These are phyloP conservation scores for Candida tibetensis DNA, from an alignment of 805 yeast genomes.

Conservation along the genomic window DNA sequence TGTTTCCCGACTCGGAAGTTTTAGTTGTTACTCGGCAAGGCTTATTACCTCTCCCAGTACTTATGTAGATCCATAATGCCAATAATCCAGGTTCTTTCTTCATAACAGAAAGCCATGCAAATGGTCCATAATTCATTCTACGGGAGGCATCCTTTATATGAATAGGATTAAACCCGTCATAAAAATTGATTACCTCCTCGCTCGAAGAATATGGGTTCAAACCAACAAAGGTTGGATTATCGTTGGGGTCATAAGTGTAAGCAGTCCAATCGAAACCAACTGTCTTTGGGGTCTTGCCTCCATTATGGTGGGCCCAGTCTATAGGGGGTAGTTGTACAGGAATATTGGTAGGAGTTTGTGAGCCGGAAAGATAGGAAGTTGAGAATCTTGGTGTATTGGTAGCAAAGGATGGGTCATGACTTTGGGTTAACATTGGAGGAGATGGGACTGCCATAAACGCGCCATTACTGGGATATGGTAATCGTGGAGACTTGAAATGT, in stretches of 20 bases:
- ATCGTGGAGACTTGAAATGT: too few species aligned
- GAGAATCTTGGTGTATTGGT: too few species aligned
- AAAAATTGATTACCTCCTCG: slow-evolving; percentile 40
- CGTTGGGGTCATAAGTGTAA: slow-evolving; percentile 7
- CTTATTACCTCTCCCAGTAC: not conserved
- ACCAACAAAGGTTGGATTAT: slow-evolving; percentile 18
- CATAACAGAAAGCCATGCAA: slow-evolving; percentile 47
- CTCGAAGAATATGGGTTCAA: slow-evolving; percentile 20
- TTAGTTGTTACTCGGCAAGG: too few species aligned
- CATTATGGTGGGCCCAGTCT: not conserved
- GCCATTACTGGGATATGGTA: too few species aligned
- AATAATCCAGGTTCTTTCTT: slow-evolving; percentile 40
- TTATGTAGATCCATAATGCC: slow-evolving; percentile 8
- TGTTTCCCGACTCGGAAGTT: not conserved
- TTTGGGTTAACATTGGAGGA: too few species aligned
- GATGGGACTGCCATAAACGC: too few species aligned
- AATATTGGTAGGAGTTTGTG: not conserved
- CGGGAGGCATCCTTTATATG: slow-evolving; percentile 35
- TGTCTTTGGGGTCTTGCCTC: not conserved
- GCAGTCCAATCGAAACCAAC: not conserved
- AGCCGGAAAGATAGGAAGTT: too few species aligned
- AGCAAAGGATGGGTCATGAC: too few species aligned
- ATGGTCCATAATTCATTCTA: slow-evolving; percentile 50
- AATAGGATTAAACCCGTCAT: slow-evolving; percentile 43
- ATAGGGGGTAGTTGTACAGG: slow-evolving; percentile 5